Percentiles rank a stretch among this genome's conserved stretches.
Evolutionary conservation across 2,329 filamentous ascomycete genomes (phyloP).

Genomic region (Pseudocercospora musae): DNA sequence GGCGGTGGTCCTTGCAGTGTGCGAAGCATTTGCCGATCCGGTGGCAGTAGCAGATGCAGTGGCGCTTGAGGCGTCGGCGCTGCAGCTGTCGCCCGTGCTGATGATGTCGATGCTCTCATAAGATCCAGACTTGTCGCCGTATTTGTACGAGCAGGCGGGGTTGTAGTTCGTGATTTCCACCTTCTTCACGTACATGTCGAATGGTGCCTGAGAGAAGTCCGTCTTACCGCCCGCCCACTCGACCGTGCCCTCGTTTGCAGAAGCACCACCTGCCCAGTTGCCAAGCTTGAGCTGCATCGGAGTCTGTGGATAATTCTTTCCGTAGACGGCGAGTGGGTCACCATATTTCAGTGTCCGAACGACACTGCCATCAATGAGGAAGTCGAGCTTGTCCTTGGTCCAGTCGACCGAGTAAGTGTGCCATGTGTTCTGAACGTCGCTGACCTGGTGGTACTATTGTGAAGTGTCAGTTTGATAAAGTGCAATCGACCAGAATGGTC

Average conservation of each 20-base stretch:
- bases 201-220: conserved; percentile 48
- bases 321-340: conserved; percentile 58
- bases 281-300: conserved; percentile 64
- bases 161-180: conserved; percentile 53
- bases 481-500: no score
- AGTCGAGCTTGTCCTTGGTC: conserved; percentile 65
- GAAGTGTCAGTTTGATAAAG: no score
- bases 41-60: conserved; percentile 9
- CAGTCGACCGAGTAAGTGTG: conserved; percentile 73
- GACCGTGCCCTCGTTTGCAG: conserved; percentile 54
- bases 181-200: conserved; percentile 51
- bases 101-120: conserved; percentile 50
- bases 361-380: conserved; percentile 65
- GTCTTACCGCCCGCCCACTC: conserved; percentile 64
- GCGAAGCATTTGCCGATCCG: conserved; percentile 9
- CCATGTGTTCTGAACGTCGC: conserved; percentile 53
- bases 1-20: conserved; percentile 20
- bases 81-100: conserved; percentile 32
- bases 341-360: conserved; percentile 65
- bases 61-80: conserved; percentile 20
- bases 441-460: conserved; percentile 54
- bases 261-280: conserved; percentile 49
- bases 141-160: conserved; percentile 51
- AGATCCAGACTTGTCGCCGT: conserved; percentile 47
- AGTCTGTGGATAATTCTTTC: conserved; percentile 73